Percentiles rank a stretch among this genome's conserved stretches.
Evolutionary conservation across 1,284 basidiomycete genomes (phyloP).

Genomic region (Afroboletus lepidellus): DNA sequence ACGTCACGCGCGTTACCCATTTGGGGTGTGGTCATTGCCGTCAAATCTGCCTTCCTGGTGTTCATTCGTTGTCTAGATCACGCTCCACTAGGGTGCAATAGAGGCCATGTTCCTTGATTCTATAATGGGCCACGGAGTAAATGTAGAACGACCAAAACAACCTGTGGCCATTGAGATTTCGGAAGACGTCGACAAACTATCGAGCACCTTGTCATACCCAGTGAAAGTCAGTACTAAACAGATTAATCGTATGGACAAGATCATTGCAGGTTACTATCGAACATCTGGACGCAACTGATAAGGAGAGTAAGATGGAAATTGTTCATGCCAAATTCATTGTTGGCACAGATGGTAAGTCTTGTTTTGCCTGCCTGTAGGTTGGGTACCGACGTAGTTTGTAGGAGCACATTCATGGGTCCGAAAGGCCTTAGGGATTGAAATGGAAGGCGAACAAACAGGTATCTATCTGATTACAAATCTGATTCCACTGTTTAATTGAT

Average conservation of each 20-base stretch:
- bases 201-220: conserved; percentile 45
- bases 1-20: neutral
- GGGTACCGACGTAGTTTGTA: conserved; percentile 16
- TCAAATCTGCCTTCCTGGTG: neutral
- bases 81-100: conserved; percentile 75
- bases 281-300: conserved; percentile 33
- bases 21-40: neutral
- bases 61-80: conserved; percentile 31
- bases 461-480: neutral
- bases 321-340: conserved; percentile 57
- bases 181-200: conserved; percentile 40
- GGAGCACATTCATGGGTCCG: conserved; percentile 47
- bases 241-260: neutral
- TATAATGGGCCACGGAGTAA: conserved; percentile 48
- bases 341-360: conserved; percentile 54
- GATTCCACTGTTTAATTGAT: neutral
- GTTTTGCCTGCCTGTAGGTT: no score
- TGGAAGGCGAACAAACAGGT: conserved; percentile 3
- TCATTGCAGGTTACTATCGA: conserved; percentile 41
- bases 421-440: neutral
- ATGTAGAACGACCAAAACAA: conserved; percentile 57
- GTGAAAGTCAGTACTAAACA: neutral
- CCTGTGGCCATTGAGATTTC: conserved; percentile 57
- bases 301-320: conserved; percentile 19
- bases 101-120: conserved; percentile 69